Evolutionary conservation across 2,329 filamentous ascomycete genomes (phyloP).

Genomic region (Botrytis byssoidea): DNA sequence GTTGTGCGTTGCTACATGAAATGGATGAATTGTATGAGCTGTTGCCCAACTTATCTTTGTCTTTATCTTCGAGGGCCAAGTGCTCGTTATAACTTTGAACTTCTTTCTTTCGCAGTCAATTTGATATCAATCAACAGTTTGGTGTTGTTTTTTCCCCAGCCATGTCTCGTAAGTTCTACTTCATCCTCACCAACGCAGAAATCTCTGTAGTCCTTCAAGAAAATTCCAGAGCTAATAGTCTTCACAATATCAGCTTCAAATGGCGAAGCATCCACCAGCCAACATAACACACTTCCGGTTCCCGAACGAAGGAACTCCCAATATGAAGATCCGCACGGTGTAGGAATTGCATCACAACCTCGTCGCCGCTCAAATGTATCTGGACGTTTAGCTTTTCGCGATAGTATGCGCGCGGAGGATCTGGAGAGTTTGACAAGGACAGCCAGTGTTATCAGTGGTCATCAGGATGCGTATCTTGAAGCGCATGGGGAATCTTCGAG

Average conservation of each 20-base stretch:
- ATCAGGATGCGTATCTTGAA: slow-evolving; percentile 11
- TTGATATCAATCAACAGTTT: background rate
- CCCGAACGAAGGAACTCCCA: slow-evolving; percentile 1
- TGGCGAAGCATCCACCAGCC: background rate
- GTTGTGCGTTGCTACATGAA: background rate
- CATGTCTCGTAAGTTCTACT: background rate
- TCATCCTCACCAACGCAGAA: background rate
- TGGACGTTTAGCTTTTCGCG: slow-evolving; percentile 10
- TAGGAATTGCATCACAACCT: background rate
- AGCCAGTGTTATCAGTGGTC: slow-evolving; percentile 10
- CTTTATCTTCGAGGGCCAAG: background rate
- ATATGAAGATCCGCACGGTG: background rate
- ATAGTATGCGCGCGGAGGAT: slow-evolving; percentile 14
- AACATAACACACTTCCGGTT: background rate
- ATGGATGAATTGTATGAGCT: background rate
- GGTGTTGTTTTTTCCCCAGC: background rate
- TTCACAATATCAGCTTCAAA: background rate
- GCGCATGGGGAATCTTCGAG: background rate
- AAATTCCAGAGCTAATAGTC: background rate
- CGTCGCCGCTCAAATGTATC: slow-evolving; percentile 18
- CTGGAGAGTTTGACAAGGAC: slow-evolving; percentile 12
- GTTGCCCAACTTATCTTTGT: background rate
- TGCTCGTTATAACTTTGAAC: background rate
- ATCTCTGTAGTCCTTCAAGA: background rate
- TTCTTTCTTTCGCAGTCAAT: background rate